These are phyloP conservation scores for Lolium multiflorum DNA, from an alignment of 176 grass and related monocot genomes.

Conservation along the genomic window DNA sequence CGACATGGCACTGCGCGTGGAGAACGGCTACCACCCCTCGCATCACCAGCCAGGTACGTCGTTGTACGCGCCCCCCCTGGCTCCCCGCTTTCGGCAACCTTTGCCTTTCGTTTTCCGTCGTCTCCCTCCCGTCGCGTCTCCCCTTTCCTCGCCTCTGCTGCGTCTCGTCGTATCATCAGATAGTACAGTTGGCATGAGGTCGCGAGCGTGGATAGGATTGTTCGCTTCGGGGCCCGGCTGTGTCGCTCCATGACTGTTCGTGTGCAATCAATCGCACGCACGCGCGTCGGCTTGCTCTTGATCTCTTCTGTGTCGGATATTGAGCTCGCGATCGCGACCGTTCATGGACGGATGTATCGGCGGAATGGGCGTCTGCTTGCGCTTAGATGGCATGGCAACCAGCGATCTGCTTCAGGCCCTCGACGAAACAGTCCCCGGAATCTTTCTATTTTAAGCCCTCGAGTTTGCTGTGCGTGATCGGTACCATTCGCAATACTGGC, in stretches of 20 bases:
- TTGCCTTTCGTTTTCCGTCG: background rate
- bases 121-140: background rate
- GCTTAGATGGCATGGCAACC: background rate
- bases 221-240: background rate
- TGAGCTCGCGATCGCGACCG: background rate
- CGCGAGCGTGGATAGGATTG: background rate
- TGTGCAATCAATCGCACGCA: background rate
- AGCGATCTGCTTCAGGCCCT: background rate
- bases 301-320: background rate
- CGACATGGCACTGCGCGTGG: too few species aligned
- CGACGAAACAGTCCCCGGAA: background rate
- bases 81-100: conserved; percentile 25
- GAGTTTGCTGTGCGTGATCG: background rate
- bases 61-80: too few species aligned
- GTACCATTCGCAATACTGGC: background rate
- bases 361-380: background rate
- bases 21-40: too few species aligned
- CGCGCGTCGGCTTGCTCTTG: background rate
- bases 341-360: background rate
- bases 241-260: conserved; percentile 4
- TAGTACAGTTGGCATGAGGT: background rate
- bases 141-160: background rate
- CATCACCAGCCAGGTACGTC: conserved; percentile 33
- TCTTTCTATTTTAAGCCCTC: background rate
- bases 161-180: conserved; percentile 25